These are phyloP conservation scores for Cudoniella acicularis DNA, from an alignment of 495 filamentous ascomycete species.

Conservation along the genomic window DNA sequence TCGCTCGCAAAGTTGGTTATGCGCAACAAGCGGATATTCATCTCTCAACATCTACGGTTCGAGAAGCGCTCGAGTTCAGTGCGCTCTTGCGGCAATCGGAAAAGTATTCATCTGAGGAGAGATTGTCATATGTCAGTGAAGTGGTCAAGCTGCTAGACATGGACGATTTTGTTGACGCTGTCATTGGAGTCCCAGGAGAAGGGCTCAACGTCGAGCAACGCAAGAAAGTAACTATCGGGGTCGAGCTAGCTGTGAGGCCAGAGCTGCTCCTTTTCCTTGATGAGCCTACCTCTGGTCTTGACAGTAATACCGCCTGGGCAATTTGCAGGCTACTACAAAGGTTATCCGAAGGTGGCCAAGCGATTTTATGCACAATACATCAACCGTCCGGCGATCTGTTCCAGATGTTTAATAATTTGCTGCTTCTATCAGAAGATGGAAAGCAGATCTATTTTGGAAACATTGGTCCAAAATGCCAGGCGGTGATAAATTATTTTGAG, in stretches of 20 bases:
- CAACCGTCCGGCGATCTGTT: constrained; percentile 84
- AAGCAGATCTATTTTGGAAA: constrained; percentile 62
- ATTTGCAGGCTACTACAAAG: constrained; percentile 58
- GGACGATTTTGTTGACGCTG: constrained; percentile 73
- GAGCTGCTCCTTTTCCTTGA: constrained; percentile 77
- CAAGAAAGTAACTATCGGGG: constrained; percentile 84
- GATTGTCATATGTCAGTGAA: constrained; percentile 58
- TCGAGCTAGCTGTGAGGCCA: constrained; percentile 77
- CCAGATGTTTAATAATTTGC: constrained; percentile 66
- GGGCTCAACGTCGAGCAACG: constrained; percentile 82
- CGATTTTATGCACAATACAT: constrained; percentile 89
- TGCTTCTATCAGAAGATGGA: constrained; percentile 64
- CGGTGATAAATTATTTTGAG: constrained; percentile 64
- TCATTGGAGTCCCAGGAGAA: constrained; percentile 67
- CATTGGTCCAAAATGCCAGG: constrained; percentile 59
- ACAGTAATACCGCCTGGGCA: constrained; percentile 58
- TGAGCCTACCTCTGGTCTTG: constrained; percentile 83
- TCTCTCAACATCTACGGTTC: constrained; percentile 71
- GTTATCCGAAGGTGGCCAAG: constrained; percentile 73
- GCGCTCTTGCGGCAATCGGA: constrained; percentile 42
- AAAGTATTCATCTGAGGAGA: constrained; percentile 27
- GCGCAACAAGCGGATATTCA: constrained; percentile 85
- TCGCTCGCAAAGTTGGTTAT: constrained; percentile 87
- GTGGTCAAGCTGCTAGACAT: constrained; percentile 63
- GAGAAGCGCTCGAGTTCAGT: constrained; percentile 53